Percentiles rank a stretch among this genome's conserved stretches.
These are phyloP conservation scores for Naganishia onofrii DNA, from an alignment of 768 basidiomycete genomes.

Conservation along the genomic window DNA sequence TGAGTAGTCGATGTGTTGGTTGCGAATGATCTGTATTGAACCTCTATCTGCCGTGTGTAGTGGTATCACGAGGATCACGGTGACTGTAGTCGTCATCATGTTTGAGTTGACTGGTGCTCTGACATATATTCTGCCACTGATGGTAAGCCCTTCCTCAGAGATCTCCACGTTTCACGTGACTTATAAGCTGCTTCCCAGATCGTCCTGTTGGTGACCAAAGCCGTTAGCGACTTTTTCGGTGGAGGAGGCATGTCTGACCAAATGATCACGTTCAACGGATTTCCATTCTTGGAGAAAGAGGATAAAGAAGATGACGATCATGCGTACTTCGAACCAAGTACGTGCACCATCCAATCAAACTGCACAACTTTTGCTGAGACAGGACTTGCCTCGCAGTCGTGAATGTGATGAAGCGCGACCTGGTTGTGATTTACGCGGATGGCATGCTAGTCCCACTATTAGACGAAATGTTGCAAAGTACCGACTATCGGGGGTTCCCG, in stretches of 20 bases:
- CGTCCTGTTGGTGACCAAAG: conserved; percentile 91
- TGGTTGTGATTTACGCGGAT: conserved; percentile 68
- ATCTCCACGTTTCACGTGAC: not conserved
- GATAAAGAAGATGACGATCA: conserved; percentile 61
- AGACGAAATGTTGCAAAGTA: conserved; percentile 72
- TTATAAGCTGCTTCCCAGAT: conserved; percentile 62
- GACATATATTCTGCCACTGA: conserved; percentile 94
- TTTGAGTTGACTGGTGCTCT: conserved; percentile 96
- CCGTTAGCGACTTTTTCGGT: conserved; percentile 90
- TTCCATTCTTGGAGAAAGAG: conserved; percentile 93
- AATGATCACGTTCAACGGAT: conserved; percentile 94
- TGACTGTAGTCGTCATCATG: conserved; percentile 98
- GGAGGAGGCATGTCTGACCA: conserved; percentile 94
- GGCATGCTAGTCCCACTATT: conserved; percentile 58
- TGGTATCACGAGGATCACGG: conserved; percentile 94
- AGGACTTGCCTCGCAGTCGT: conserved; percentile 60
- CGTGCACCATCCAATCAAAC: conserved; percentile 37
- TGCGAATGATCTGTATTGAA: too few relatives aligned
- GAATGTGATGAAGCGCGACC: conserved; percentile 80
- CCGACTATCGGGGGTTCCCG: conserved; percentile 86
- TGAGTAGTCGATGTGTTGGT: conserved; percentile 47
- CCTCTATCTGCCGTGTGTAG: conserved; percentile 54
- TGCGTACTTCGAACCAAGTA: conserved; percentile 85
- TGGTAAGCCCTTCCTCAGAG: conserved; percentile 61
- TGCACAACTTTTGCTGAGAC: not conserved